Base-by-base conservation (phyloP, 768 basidiomycete species). In the Obba rivulosa region DNA sequence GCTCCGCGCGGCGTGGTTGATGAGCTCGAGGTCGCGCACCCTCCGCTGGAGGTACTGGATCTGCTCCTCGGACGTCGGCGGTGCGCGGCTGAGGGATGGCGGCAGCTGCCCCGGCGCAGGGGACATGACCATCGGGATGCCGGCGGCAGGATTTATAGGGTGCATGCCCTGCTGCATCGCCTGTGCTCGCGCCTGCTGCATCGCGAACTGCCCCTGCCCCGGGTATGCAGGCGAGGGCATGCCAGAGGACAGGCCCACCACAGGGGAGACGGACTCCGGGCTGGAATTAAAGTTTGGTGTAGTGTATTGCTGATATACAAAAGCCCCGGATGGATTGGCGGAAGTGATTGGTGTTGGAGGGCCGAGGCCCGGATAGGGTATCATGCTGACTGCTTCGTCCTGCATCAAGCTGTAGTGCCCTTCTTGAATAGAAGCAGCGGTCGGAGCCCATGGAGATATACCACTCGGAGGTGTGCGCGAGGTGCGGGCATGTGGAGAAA, bases 1-100 rank as follows among this genome's bases (percentile, higher is more conserved):
- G 52, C 70, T 61, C 28, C 73, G 73, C 25, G 72, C 72, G 21
- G 74, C 73, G 38, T 77, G 70, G 57, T 80, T 77, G 51, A 77
- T 72, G 46, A 74, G 72, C 66, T 89, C 84, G 34, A 87, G 74
- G 51, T 87, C 81, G 17, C 69, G 75, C 42, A 88, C 69, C 50
- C 70, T 74, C 53, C 73, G 77, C 35, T 77, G 78, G 22, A 89
- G 76, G 23, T 65, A 68, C 18, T 66, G 70, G 39, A 84, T 62
- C 57, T 87, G 83, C 5, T 74, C 74, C 23, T 80, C 75, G 46
- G 60, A 49, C 5, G 28, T 31, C n/a, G 35, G 57, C 16, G 58
- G 34, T 60, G 61, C 39, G 3, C 61, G 59, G 36, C 54, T 41
- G 44, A 57, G 54, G 41, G 42, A 63, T 35, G 0, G 58, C 49